These are phyloP conservation scores for Anthostomella pinea DNA, from an alignment of 2,329 filamentous ascomycete genomes.

Conservation along the genomic window DNA sequence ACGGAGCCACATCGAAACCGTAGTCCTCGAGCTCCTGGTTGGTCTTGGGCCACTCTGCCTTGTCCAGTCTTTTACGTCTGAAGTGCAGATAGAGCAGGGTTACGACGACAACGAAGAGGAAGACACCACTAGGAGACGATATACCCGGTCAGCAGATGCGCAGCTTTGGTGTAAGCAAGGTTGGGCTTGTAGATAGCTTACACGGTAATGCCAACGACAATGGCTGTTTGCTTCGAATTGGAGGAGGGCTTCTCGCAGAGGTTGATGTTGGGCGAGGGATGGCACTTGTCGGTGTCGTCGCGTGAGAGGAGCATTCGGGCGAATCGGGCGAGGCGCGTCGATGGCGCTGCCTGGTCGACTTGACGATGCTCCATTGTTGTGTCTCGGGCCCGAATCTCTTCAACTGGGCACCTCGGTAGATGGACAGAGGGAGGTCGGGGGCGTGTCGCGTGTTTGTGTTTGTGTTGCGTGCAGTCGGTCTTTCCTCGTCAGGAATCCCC, in stretches of 20 bases:
- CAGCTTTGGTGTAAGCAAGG: too few relatives aligned
- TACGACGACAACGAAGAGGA: constrained; percentile 16
- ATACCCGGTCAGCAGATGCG: too few relatives aligned
- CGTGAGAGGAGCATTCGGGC: constrained; percentile 18
- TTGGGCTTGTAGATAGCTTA: too few relatives aligned
- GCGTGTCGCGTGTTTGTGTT: too few relatives aligned
- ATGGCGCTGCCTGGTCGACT: not conserved
- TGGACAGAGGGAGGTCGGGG: too few relatives aligned
- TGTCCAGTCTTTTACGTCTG: constrained; percentile 22
- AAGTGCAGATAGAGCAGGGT: constrained; percentile 26
- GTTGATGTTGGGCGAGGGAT: constrained; percentile 26
- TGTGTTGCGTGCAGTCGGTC: too few relatives aligned
- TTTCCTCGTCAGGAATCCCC: too few relatives aligned
- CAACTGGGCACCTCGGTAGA: too few relatives aligned
- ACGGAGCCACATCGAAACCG: constrained; percentile 19
- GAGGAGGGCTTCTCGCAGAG: constrained; percentile 29
- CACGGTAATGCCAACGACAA: constrained; percentile 23
- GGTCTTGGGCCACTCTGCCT: constrained; percentile 29
- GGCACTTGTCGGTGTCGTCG: constrained; percentile 20
- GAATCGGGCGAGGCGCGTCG: constrained; percentile 12
- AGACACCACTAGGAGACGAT: constrained; percentile 18
- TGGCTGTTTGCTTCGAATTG: constrained; percentile 16
- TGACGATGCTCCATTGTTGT: not conserved
- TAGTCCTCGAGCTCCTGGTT: constrained; percentile 33
- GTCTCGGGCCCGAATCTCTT: too few relatives aligned